These are phyloP conservation scores for Cutaneotrichosporon sp. DNA, from an alignment of 1,284 basidiomycete species.

Conservation along the genomic window DNA sequence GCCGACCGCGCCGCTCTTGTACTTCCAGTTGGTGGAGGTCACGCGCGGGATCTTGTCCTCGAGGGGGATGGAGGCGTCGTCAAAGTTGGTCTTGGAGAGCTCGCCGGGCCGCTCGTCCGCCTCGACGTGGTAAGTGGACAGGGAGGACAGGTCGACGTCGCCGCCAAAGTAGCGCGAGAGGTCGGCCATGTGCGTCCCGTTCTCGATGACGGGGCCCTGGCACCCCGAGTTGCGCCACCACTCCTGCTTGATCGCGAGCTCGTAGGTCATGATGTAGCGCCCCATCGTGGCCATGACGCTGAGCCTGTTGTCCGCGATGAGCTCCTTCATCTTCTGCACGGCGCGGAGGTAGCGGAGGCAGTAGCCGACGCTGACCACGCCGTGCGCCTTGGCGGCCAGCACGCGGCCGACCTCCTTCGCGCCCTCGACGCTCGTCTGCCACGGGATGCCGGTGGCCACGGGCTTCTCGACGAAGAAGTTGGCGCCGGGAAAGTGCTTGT, in stretches of 20 bases:
- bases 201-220: constrained; percentile 58
- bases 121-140: constrained; percentile 48
- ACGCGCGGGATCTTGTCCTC: constrained; percentile 52
- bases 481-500: constrained; percentile 81
- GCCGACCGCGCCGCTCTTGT: constrained; percentile 46
- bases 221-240: constrained; percentile 61
- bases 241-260: constrained; percentile 46
- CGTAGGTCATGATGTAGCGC: constrained; percentile 57
- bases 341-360: constrained; percentile 54
- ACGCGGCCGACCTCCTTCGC: constrained; percentile 64
- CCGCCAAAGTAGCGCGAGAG: constrained; percentile 58
- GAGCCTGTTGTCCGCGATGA: constrained; percentile 58
- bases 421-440: constrained; percentile 51
- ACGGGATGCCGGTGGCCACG: constrained; percentile 56
- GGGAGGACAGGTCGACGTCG: constrained; percentile 57
- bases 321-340: constrained; percentile 58
- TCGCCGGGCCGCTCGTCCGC: constrained; percentile 55
- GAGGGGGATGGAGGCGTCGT: constrained; percentile 54
- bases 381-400: constrained; percentile 61
- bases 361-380: constrained; percentile 60
- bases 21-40: constrained; percentile 54
- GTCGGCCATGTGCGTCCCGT: constrained; percentile 57
- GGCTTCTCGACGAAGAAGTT: constrained; percentile 87
- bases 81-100: constrained; percentile 55
- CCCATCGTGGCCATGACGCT: constrained; percentile 59